Evolutionary conservation across 163 green algal genomes (phyloP).

Genomic region (Chlamydomonas reinhardtii): DNA sequence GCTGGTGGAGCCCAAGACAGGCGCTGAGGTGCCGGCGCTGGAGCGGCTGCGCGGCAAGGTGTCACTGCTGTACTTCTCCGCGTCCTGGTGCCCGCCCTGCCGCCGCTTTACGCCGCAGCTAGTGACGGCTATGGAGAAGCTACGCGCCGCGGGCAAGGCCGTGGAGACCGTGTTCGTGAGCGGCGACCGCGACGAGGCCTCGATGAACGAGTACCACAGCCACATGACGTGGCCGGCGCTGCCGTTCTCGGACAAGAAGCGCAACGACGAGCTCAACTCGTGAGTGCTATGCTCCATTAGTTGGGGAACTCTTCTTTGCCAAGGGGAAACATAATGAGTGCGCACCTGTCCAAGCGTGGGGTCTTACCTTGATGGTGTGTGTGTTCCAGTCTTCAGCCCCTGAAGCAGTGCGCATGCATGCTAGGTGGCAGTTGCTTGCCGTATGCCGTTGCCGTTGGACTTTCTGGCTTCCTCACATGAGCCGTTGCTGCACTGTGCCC

Average conservation of each 20-base stretch:
- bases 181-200: constrained; percentile 57
- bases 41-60: constrained; percentile 18
- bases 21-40: not conserved
- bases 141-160: constrained; percentile 50
- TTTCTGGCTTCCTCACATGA: not conserved
- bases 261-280: constrained; percentile 24
- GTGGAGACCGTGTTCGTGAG: constrained; percentile 78
- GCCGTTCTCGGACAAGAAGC: constrained; percentile 54
- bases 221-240: constrained; percentile 77
- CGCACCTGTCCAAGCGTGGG: too few species aligned
- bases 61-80: constrained; percentile 51
- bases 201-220: constrained; percentile 72
- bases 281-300: not conserved
- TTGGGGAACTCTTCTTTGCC: too few species aligned
- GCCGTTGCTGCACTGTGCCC: not conserved
- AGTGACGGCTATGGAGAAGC: constrained; percentile 16
- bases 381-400: too few species aligned
- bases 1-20: not conserved
- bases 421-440: too few species aligned
- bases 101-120: constrained; percentile 75
- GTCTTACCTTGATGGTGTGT: too few species aligned
- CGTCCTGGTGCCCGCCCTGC: constrained; percentile 67
- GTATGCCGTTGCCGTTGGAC: too few species aligned
- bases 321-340: too few species aligned
- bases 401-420: too few species aligned